Base-by-base conservation (phyloP, 805 yeast species). In the Jamesozyma piceae region DNA sequence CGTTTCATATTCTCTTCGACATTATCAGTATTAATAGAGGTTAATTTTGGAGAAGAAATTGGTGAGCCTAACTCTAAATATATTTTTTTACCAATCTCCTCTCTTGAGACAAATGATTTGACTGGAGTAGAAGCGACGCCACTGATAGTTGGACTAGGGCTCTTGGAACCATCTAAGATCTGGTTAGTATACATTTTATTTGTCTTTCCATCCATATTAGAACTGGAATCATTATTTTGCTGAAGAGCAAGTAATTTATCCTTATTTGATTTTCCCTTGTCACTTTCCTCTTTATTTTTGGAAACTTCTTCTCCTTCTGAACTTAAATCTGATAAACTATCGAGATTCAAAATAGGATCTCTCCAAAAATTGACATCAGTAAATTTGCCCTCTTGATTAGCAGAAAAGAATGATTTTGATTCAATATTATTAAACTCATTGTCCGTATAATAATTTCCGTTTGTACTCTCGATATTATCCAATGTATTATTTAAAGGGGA, bases 341-440 rank as follows among this genome's bases (percentile, higher is more conserved):
- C 74, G 20, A 82, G 54, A 46, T 78, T 78, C 3, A 73, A 65
- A 21, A 89, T 54, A 1, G 95, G 94, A 41, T 80, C 90, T 49
- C 95, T 69, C 98, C 98, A 92, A 60, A 74, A 92, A 57, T 84
- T 89, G 35, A 84, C 84, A 63, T 92, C 98, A 6, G 86, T 84
- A 60, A 69, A 92, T 48, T 75, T 76, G 13, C 55, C 59, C 37
- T 58, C 65, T 39, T 51, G 58, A 24, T 53, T 55, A 31, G 48
- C 49, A 32, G 53, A 45, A 29, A 55, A 47, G 15, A 53, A 47
- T 5, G 52, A 39, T 28, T 50, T 56, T 2, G 51, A 48, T 15
- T 50, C 59, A 13, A 44, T 21, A 15, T 45, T 48, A 28, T 36
- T 39, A 6, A 45, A 44, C 22, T 39, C 38, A 5, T 30, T 26